Evolutionary conservation across 1,284 basidiomycete species (phyloP).

Genomic region (Albatrellus sp.): DNA sequence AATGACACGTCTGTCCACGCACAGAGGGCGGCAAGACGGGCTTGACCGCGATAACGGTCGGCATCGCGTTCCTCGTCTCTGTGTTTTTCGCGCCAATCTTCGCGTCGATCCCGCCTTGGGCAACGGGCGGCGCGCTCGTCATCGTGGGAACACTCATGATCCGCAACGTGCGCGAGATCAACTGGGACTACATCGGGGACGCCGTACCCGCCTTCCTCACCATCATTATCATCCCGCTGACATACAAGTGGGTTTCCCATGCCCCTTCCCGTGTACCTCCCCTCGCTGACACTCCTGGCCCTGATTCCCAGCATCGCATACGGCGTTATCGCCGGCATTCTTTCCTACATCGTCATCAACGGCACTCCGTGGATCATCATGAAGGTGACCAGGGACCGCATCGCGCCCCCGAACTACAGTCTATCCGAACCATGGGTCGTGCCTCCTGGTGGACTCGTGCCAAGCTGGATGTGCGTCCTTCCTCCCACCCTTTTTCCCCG

Average conservation of each 20-base stretch:
- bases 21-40: slow-evolving; percentile 84
- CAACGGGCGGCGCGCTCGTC: slow-evolving; percentile 78
- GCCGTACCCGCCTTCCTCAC: slow-evolving; percentile 77
- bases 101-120: slow-evolving; percentile 79
- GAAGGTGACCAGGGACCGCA: slow-evolving; percentile 42
- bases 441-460: slow-evolving; percentile 57
- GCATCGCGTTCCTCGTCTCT: slow-evolving; percentile 73
- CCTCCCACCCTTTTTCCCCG: too few species aligned
- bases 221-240: slow-evolving; percentile 65
- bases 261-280: background rate
- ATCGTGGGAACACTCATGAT: slow-evolving; percentile 89
- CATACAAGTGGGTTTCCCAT: slow-evolving; percentile 48
- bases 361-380: slow-evolving; percentile 51
- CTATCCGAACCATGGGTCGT: slow-evolving; percentile 54
- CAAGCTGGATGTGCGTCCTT: slow-evolving; percentile 43
- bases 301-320: slow-evolving; percentile 60
- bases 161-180: slow-evolving; percentile 75
- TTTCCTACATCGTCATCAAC: slow-evolving; percentile 66
- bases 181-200: slow-evolving; percentile 84
- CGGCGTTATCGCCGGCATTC: slow-evolving; percentile 75
- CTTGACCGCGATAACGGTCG: slow-evolving; percentile 66
- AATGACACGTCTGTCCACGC: slow-evolving; percentile 13
- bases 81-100: slow-evolving; percentile 89
- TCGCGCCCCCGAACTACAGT: slow-evolving; percentile 59
- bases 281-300: slow-evolving; percentile 13